These are phyloP conservation scores for Pseudonectria foliicola DNA, from an alignment of 2,329 filamentous ascomycete genomes.

Conservation along the genomic window DNA sequence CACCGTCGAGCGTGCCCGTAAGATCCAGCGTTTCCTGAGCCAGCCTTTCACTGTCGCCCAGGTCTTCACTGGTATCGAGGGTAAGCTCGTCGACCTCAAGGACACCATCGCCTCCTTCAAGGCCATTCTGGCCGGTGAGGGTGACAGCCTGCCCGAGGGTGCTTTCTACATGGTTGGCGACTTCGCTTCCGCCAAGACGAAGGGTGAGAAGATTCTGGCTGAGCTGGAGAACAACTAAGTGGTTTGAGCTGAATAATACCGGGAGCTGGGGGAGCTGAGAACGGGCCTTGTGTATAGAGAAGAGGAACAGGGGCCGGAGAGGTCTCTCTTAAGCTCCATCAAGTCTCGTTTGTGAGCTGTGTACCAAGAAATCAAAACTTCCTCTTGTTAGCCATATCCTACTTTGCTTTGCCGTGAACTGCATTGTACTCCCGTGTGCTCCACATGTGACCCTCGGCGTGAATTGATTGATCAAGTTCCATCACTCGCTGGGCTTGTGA, in stretches of 20 bases:
- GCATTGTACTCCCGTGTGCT: conserved; percentile 14
- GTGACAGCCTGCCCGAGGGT: conserved; percentile 91
- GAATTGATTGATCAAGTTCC: no score
- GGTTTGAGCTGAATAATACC: conserved; percentile 30
- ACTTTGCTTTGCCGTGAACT: conserved; percentile 19
- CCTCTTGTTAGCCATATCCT: conserved; percentile 33
- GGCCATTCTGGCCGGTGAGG: conserved; percentile 90
- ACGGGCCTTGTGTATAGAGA: conserved; percentile 50
- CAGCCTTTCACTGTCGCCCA: conserved; percentile 92
- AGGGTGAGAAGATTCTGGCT: conserved; percentile 99
- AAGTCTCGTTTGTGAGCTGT: conserved; percentile 55
- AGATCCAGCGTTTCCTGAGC: conserved; percentile 99
- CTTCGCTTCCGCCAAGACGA: conserved; percentile 82
- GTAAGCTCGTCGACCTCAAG: conserved; percentile 95
- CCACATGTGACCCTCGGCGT: neutral
- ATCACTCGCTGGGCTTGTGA: no score
- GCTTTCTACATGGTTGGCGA: conserved; percentile 98
- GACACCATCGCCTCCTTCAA: conserved; percentile 97
- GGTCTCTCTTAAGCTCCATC: conserved; percentile 47
- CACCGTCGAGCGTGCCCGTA: conserved; percentile 99
- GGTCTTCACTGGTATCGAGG: conserved; percentile 90
- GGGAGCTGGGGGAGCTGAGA: conserved; percentile 24
- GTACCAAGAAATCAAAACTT: conserved; percentile 51
- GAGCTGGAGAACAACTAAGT: conserved; percentile 67
- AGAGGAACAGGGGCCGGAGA: conserved; percentile 44